Base-by-base conservation (phyloP, 2,329 filamentous ascomycete species). In the Calonectria montana region DNA sequence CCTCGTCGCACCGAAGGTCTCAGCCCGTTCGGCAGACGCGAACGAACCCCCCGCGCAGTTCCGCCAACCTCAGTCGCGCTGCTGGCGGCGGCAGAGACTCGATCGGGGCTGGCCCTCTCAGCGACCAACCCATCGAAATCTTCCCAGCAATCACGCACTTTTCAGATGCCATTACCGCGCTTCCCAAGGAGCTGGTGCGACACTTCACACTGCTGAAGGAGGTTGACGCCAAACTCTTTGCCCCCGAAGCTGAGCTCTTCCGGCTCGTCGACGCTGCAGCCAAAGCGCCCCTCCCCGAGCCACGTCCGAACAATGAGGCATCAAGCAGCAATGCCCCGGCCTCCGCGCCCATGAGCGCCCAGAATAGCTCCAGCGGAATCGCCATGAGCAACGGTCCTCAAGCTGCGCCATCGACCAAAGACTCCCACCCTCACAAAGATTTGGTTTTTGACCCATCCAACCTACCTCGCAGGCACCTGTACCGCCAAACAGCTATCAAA, bases 171-270 rank as follows among this genome's bases (percentile, higher is more conserved):
- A 95, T 98, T 81, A 93, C 95, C 64, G 96, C 96, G 45, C 90
- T 99, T 29, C 97, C 97, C 5, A 96, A 96, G 83, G 97, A 99
- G 85, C 94, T 98, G 63, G 95, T 98, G 78, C 93, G 95, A 81
- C 96, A 99, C 83, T 98, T 98, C 79, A 98, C 96, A 39, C 90
- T 98, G 69, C 88, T 99, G 77, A 98, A 98, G 83, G 97, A 99
- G 85, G 97, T 98, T 59, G 97, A 99, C 86, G 96, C 96, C 74
- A 99, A 99, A 86, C 94, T 97, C 75, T 97, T 96, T 84, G 92
- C 92, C 29, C 94, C 97, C 8, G 95, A 98, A 82, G 93, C 97
- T 78, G 90, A 93, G 80, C 89, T 99, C 70, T 92, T 93, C 80
- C 90, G 93, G 80, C 88, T 97, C 73, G 90, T 97, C 78, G 88